phyloP scores from a whole-genome alignment of 495 filamentous ascomycete genomes.

The Parathielavia hyrcaniae region DNA sequence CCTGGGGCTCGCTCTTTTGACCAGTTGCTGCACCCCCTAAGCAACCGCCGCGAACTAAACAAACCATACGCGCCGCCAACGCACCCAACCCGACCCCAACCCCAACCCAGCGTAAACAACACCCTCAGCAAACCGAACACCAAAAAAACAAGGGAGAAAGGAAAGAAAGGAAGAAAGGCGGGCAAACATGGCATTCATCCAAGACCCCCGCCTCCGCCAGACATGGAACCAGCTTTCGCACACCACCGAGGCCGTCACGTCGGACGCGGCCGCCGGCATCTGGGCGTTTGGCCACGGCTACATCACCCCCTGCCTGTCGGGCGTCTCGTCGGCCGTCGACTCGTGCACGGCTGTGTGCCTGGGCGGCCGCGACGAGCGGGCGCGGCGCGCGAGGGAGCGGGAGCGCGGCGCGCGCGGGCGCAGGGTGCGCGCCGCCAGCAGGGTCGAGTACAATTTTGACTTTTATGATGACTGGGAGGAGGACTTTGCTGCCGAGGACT shows the following conservation, averaged over 20 bases:
- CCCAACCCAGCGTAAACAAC: no score
- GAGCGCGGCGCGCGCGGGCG: slow-evolving; percentile 43
- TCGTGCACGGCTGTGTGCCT: slow-evolving; percentile 68
- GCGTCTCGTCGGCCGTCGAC: slow-evolving; percentile 57
- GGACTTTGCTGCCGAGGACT: slow-evolving; percentile 45
- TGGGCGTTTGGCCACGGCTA: slow-evolving; percentile 85
- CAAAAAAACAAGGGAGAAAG: background rate
- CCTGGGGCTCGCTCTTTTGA: no score
- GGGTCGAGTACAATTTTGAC: slow-evolving; percentile 81
- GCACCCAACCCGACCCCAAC: no score
- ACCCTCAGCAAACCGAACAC: no score
- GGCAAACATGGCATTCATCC: slow-evolving; percentile 53
- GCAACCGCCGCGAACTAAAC: background rate
- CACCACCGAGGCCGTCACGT: slow-evolving; percentile 86
- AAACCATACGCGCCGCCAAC: background rate
- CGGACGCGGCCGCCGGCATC: slow-evolving; percentile 79
- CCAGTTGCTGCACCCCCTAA: no score
- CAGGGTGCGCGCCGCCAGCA: slow-evolving; percentile 29
- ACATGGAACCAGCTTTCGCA: slow-evolving; percentile 89
- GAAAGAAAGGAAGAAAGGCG: background rate
- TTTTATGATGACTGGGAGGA: slow-evolving; percentile 99
- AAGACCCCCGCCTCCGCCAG: slow-evolving; percentile 89
- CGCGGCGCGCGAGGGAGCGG: slow-evolving; percentile 55
- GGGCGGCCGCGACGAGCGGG: slow-evolving; percentile 65
- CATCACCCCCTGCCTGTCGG: slow-evolving; percentile 70